Base-by-base conservation (phyloP, 2,329 filamentous ascomycete species). In the Pseudogymnoascus sp. region DNA sequence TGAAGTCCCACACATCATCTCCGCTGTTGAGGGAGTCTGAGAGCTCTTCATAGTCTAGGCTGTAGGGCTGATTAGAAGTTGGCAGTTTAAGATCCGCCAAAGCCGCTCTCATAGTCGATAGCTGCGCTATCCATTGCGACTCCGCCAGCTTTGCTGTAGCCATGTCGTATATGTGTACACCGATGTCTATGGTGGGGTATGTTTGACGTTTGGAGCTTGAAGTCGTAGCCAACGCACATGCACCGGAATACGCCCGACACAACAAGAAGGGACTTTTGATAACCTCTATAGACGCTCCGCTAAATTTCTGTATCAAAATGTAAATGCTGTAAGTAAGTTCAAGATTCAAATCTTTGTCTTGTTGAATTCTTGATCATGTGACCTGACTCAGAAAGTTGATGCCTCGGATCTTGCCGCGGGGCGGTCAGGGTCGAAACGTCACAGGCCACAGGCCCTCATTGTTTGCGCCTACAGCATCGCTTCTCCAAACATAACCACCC, bases 1-100 rank as follows among this genome's bases (percentile, higher is more conserved):
- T 91, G 64, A 96, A 86, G 73, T 97, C 93, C 93, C 93, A 97
- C 8, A 97, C 87, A 75, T 97, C 92, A 64, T 93, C 89, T 4
- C 85, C 84, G 16, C 83, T 85, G 46, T 83, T 85, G 4, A 84
- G 84, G 1, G 82, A 83, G 11, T 77, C 78, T 12, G 67, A 69
- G 46, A 71, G 66, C 28, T 80, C 79, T 31, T 83, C 79, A 38
- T 90, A 87, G 7, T 91, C 85, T 38, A 75, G 61, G 28, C 71
- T 66, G 11, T 70, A 72, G 37, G 63, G 61, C 12, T 42, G 34
- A 3, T 60, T 12, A 7, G 31, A 16, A 2, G 70, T 66, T 2
- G 80, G 76, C n/a, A 84, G 74, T 62, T 84, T 80, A 61, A 97
- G 79, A 21, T 88, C 84, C 43, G 89, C 89, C 64, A 97, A 85